phyloP scores from a whole-genome alignment of 2,329 filamentous ascomycete species.

The Leptographium radiaticola region DNA sequence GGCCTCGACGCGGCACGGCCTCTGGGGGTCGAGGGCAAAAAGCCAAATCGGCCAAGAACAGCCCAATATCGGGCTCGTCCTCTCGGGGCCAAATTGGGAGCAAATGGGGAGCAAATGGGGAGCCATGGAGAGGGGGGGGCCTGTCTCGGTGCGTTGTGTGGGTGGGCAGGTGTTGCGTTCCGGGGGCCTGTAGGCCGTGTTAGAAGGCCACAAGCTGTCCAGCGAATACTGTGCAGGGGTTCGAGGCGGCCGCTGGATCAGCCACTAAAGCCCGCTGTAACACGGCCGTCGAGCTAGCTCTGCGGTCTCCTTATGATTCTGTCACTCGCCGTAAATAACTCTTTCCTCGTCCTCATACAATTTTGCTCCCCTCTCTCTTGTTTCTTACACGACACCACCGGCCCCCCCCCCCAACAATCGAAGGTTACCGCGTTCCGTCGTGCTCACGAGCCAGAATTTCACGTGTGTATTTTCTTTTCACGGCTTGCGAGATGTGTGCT shows the following conservation, averaged over 20 bases:
- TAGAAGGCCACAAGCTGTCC: background rate
- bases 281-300: background rate
- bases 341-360: background rate
- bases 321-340: background rate
- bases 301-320: background rate
- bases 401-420: background rate
- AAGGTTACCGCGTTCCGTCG: no score
- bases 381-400: background rate
- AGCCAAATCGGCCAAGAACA: no score
- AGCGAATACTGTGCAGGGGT: background rate
- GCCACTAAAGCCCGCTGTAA: background rate
- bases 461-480: no score
- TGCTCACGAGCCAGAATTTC: no score
- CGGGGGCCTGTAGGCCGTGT: background rate
- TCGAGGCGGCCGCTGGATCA: background rate
- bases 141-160: background rate
- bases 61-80: no score
- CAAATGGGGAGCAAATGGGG: background rate
- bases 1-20: no score
- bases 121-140: background rate
- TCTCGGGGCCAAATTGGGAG: no score
- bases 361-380: conserved; percentile 2
- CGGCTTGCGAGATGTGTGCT: background rate
- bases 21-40: no score
- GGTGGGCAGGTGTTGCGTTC: no score